phyloP scores from a whole-genome alignment of 2,329 filamentous ascomycete genomes.

The Curvularia eragrostidis region DNA sequence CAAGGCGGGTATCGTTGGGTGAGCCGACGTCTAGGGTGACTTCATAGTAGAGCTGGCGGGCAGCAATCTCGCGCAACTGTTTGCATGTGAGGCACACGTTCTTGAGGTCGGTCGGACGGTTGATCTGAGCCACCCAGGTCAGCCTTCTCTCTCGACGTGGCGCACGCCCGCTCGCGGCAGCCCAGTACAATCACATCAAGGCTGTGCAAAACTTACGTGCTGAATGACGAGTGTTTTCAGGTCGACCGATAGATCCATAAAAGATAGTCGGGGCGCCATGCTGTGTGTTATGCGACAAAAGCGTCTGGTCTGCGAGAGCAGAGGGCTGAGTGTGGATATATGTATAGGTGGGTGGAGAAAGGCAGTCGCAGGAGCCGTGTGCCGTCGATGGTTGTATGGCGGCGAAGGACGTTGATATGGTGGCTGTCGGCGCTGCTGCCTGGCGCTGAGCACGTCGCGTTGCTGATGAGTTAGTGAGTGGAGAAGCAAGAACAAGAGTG shows the following conservation, averaged over 20 bases:
- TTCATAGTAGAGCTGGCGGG: constrained; percentile 55
- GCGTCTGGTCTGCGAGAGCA: not conserved
- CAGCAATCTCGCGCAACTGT: constrained; percentile 56
- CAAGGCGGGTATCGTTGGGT: constrained; percentile 53
- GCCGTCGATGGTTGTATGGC: too few species aligned
- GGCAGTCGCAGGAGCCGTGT: too few species aligned
- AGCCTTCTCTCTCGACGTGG: constrained; percentile 1
- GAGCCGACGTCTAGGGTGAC: constrained; percentile 57
- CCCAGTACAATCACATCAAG: not conserved
- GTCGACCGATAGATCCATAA: constrained; percentile 48
- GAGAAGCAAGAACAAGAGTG: constrained; percentile 3
- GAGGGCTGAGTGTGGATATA: not conserved
- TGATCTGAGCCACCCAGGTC: constrained; percentile 41
- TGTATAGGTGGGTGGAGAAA: too few species aligned
- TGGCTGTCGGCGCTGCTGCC: constrained; percentile 2
- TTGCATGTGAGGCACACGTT: constrained; percentile 57
- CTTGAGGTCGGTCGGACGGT: constrained; percentile 56
- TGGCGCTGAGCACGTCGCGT: not conserved
- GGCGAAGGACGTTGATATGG: not conserved
- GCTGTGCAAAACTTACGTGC: constrained; percentile 39
- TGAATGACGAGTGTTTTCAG: constrained; percentile 50
- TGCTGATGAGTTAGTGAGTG: constrained; percentile 21
- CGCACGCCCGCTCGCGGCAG: not conserved
- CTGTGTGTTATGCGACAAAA: not conserved
- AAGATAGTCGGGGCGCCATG: constrained; percentile 39